Percentiles rank a stretch among this genome's conserved stretches.
These are phyloP conservation scores for Ophiocordyceps robertsii DNA, from an alignment of 2,329 filamentous ascomycete genomes.

Conservation along the genomic window DNA sequence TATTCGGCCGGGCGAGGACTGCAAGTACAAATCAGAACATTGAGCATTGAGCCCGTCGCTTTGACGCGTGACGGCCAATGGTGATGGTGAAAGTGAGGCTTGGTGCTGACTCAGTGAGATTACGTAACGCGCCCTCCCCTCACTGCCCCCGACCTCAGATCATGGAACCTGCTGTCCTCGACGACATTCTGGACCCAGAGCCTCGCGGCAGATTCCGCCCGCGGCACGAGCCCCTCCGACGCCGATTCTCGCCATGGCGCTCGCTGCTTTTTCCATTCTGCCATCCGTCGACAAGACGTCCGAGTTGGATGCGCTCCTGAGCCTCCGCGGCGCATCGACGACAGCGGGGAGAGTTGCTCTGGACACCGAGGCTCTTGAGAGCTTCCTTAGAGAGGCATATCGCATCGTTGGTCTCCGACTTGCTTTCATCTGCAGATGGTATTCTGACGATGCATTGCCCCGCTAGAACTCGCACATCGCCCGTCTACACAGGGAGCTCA, in stretches of 20 bases:
- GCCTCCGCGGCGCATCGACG: conserved; percentile 39
- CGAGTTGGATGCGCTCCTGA: conserved; percentile 55
- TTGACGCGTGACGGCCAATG: too few species aligned
- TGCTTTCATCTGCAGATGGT: neutral
- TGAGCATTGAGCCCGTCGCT: too few species aligned
- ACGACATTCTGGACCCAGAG: neutral
- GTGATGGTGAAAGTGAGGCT: too few species aligned
- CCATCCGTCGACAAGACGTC: conserved; percentile 49
- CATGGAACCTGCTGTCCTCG: neutral
- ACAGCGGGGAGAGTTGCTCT: conserved; percentile 27
- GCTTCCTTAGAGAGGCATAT: conserved; percentile 88
- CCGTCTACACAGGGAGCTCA: conserved; percentile 67
- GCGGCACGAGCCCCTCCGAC: neutral
- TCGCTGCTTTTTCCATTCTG: neutral
- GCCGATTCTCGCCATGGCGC: neutral
- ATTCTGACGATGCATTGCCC: neutral
- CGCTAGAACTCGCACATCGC: conserved; percentile 70
- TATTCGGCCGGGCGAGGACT: too few species aligned
- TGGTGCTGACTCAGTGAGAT: too few species aligned
- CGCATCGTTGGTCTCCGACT: conserved; percentile 54
- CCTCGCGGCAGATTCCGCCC: neutral
- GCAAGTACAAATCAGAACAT: too few species aligned
- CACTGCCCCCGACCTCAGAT: neutral
- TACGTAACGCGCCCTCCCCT: neutral
- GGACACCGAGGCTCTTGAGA: conserved; percentile 46